phyloP scores from a whole-genome alignment of 169 alveolate species.

The Plasmodium gonderi region DNA sequence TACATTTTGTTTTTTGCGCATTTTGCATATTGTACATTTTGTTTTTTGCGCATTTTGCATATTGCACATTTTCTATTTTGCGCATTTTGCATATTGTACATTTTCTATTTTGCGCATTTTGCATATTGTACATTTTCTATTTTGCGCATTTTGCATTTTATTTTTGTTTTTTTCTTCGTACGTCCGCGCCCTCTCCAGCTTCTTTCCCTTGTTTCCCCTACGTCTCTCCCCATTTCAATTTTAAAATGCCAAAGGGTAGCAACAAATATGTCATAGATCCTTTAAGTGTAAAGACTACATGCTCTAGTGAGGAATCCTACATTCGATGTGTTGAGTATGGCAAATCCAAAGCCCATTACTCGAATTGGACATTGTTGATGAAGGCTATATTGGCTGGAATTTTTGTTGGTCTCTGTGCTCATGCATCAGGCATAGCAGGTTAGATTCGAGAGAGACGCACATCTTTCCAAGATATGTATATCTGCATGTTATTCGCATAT shows the following conservation, averaged over 20 bases:
- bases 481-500: no score
- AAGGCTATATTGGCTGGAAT: conserved; percentile 63
- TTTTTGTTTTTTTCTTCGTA: no score
- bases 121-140: no score
- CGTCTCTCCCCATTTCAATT: neutral
- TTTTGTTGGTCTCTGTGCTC: conserved; percentile 68
- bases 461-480: no score
- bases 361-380: conserved; percentile 11
- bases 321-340: conserved; percentile 74
- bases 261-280: conserved; percentile 33
- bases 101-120: no score
- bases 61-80: no score
- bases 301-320: conserved; percentile 58
- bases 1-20: no score
- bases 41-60: no score
- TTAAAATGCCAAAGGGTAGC: conserved; percentile 21
- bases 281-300: conserved; percentile 19
- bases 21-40: no score
- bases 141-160: no score
- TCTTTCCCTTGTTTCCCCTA: neutral
- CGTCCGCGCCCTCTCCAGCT: no score
- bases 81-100: no score
- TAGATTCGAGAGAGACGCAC: neutral
- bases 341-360: conserved; percentile 39
- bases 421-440: conserved; percentile 75